Percentiles rank a stretch among this genome's conserved stretches.
These are phyloP conservation scores for Punctularia strigosozonata DNA, from an alignment of 768 basidiomycete species.

Conservation along the genomic window DNA sequence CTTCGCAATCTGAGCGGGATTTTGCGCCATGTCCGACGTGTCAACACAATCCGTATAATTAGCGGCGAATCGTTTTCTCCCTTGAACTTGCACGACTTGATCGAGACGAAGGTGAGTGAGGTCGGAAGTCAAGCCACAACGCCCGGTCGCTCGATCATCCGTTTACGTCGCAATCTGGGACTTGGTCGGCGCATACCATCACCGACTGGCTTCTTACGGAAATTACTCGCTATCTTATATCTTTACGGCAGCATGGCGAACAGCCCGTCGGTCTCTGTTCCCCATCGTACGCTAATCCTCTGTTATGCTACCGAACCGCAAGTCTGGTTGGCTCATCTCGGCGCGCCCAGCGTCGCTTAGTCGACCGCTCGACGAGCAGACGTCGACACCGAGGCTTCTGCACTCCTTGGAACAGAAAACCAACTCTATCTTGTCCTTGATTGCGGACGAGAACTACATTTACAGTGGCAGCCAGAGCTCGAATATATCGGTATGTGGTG, in stretches of 20 bases:
- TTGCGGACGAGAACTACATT: constrained; percentile 60
- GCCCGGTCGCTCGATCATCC: too few species aligned
- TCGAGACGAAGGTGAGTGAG: not conserved
- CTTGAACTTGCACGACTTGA: too few species aligned
- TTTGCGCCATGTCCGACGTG: constrained; percentile 1
- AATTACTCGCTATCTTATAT: not conserved
- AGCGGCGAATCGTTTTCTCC: too few species aligned
- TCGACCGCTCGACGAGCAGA: constrained; percentile 34
- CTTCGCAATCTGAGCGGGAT: not conserved
- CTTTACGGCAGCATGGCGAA: not conserved
- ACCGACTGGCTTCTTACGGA: too few species aligned
- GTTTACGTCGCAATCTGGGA: too few species aligned
- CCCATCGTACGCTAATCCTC: constrained; percentile 14
- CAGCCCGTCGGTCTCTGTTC: constrained; percentile 5
- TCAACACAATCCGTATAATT: too few species aligned
- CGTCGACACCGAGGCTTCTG: constrained; percentile 34
- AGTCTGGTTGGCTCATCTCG: not conserved
- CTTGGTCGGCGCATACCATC: too few species aligned
- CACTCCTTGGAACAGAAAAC: constrained; percentile 63
- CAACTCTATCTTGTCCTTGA: constrained; percentile 65
- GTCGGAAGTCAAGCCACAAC: not conserved
- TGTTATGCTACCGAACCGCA: not conserved
- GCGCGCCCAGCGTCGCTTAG: constrained; percentile 40
- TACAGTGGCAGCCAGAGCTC: constrained; percentile 75
- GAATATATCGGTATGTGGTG: constrained; percentile 57